phyloP scores from a whole-genome alignment of 2,329 filamentous ascomycete species.

The Basipetospora chlamydospora region DNA sequence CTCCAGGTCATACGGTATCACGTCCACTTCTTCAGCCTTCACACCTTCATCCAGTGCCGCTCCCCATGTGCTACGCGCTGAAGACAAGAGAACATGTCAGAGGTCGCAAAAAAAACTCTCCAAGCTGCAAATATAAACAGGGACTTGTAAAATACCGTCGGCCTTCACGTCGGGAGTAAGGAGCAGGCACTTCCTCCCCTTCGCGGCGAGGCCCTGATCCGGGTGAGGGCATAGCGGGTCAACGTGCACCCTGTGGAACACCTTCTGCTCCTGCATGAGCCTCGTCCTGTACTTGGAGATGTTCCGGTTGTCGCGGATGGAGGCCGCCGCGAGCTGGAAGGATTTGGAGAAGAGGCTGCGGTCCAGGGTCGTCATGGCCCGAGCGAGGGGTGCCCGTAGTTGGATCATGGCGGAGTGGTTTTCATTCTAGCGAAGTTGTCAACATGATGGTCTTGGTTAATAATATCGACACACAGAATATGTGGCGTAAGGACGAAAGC shows the following conservation, averaged over 20 bases:
- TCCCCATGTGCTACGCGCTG: slow-evolving; percentile 59
- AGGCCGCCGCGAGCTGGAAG: slow-evolving; percentile 63
- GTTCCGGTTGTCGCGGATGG: slow-evolving; percentile 58
- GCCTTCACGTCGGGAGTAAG: slow-evolving; percentile 40
- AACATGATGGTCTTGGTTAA: neutral
- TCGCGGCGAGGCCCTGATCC: slow-evolving; percentile 31
- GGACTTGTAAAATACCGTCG: slow-evolving; percentile 24
- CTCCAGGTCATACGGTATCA: slow-evolving; percentile 62
- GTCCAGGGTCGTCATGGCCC: slow-evolving; percentile 68
- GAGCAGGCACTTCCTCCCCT: slow-evolving; percentile 47
- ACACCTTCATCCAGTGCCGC: slow-evolving; percentile 53
- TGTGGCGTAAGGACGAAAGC: neutral
- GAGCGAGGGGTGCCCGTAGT: slow-evolving; percentile 69
- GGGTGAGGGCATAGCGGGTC: slow-evolving; percentile 53
- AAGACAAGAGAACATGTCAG: slow-evolving; percentile 6
- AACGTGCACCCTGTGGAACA: slow-evolving; percentile 48
- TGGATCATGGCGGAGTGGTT: slow-evolving; percentile 3
- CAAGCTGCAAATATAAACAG: neutral
- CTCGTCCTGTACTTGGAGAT: slow-evolving; percentile 57
- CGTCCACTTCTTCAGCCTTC: slow-evolving; percentile 48
- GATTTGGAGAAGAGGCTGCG: slow-evolving; percentile 68
- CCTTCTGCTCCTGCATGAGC: slow-evolving; percentile 35
- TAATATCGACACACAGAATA: neutral
- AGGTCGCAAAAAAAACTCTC: neutral
- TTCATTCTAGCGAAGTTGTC: slow-evolving; percentile 1